A percentile compares a stretch with the other conserved stretches of the same genome.
Evolutionary conservation across 192 early-diverging fungal species (phyloP).

Genomic region (Allomyces arbusculus): DNA sequence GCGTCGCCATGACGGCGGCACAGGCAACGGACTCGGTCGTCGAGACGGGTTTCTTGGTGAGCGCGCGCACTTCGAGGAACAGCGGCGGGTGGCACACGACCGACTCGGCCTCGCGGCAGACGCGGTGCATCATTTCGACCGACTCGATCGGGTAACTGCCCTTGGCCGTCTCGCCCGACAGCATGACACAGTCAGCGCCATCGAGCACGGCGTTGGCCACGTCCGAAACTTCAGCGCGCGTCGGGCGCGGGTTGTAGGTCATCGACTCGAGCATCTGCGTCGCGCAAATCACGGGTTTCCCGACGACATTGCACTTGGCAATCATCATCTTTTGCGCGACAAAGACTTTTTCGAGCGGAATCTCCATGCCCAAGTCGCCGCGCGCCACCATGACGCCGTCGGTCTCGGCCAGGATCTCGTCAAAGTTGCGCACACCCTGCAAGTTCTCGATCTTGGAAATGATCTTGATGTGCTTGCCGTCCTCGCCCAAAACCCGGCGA

Average conservation of each 20-base stretch:
- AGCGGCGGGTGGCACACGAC: constrained; percentile 86
- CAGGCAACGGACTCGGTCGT: constrained; percentile 84
- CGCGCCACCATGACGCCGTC: constrained; percentile 99
- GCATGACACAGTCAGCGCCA: constrained; percentile 97
- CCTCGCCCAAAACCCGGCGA: constrained; percentile 57
- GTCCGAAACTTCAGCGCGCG: constrained; percentile 93
- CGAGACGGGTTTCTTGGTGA: constrained; percentile 48
- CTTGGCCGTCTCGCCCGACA: constrained; percentile 96
- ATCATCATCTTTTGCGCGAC: constrained; percentile 98
- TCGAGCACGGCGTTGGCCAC: constrained; percentile 96
- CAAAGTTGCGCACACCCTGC: constrained; percentile 96
- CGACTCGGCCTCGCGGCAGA: constrained; percentile 77
- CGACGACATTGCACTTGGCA: constrained; percentile 88
- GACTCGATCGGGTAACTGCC: constrained; percentile 77
- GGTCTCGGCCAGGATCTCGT: constrained; percentile 78
- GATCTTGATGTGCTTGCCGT: constrained; percentile 75
- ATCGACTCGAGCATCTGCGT: constrained; percentile 98
- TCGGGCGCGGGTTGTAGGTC: constrained; percentile 88
- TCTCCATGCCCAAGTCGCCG: constrained; percentile 95
- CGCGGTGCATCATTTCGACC: constrained; percentile 84
- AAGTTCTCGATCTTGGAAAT: constrained; percentile 96
- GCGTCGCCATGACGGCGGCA: constrained; percentile 61
- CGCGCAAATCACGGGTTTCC: constrained; percentile 89
- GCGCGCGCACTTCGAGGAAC: constrained; percentile 69
- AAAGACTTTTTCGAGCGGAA: constrained; percentile 78